Percentiles rank a stretch among this genome's conserved stretches.
These are phyloP conservation scores for Phytophthora ramorum DNA, from an alignment of 352 stramenopile species.

Conservation along the genomic window DNA sequence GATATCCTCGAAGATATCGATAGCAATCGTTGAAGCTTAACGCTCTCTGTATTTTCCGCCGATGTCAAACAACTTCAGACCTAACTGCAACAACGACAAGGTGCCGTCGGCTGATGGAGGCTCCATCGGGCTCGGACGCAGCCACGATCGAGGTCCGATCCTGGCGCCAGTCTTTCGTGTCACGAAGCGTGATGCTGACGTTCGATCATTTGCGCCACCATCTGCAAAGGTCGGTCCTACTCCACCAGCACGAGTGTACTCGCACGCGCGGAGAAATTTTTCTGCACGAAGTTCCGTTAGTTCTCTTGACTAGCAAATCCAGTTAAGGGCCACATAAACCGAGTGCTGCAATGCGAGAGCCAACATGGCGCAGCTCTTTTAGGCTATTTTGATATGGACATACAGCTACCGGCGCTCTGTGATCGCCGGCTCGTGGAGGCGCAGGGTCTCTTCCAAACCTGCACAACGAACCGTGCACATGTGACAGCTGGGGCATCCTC, in stretches of 20 bases:
- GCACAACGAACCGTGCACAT: not conserved
- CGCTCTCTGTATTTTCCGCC: slow-evolving; percentile 2
- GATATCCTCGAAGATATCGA: not conserved
- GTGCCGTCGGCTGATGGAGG: not conserved
- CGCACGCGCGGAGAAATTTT: not conserved
- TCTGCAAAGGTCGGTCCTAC: not conserved
- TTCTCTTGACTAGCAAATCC: slow-evolving; percentile 2
- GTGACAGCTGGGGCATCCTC: slow-evolving; percentile 8
- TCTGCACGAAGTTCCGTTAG: not conserved
- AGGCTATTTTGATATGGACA: too few relatives aligned
- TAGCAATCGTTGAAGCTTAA: slow-evolving; percentile 6
- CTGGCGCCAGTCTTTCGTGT: slow-evolving; percentile 3
- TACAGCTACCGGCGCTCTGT: slow-evolving; percentile 3
- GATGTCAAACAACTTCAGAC: slow-evolving; percentile 7
- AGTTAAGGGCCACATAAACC: not conserved
- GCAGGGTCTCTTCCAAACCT: slow-evolving; percentile 4
- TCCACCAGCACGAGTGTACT: slow-evolving; percentile 2
- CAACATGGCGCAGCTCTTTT: slow-evolving; percentile 13
- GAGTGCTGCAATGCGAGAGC: not conserved
- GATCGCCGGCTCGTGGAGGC: not conserved
- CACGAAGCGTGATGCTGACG: not conserved
- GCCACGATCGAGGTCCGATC: too few relatives aligned
- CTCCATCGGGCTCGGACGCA: too few relatives aligned
- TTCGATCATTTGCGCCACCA: not conserved
- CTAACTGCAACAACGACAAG: not conserved